Evolutionary conservation across 2,329 filamentous ascomycete genomes (phyloP).

Genomic region (Biscogniauxia mediterranea): DNA sequence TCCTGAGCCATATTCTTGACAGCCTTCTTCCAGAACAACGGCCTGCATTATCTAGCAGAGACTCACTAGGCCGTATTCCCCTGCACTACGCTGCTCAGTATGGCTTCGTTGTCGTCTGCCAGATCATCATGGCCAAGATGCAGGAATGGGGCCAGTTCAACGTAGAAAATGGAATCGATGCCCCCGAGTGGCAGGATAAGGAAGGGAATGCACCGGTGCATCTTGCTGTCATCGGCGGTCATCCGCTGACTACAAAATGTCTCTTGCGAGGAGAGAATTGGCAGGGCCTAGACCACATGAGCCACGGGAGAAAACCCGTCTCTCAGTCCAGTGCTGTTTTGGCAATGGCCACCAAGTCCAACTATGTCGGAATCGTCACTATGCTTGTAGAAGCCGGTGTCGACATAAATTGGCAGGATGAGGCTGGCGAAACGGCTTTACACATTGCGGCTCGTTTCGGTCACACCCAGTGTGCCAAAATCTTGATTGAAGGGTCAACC

Average conservation of each 20-base stretch:
- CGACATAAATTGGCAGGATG: constrained; percentile 90
- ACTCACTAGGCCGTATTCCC: constrained; percentile 79
- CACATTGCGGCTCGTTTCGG: constrained; percentile 90
- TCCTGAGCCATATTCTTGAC: constrained; percentile 64
- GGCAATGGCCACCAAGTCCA: constrained; percentile 82
- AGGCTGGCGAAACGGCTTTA: constrained; percentile 84
- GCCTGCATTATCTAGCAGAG: constrained; percentile 63
- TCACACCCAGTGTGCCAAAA: constrained; percentile 74
- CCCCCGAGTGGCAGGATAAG: constrained; percentile 83
- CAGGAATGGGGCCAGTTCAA: constrained; percentile 87
- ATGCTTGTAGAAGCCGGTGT: constrained; percentile 87
- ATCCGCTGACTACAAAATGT: constrained; percentile 78
- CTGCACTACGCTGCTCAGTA: constrained; percentile 95
- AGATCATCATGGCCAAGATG: constrained; percentile 84
- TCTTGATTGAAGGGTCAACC: constrained; percentile 68
- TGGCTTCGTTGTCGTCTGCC: constrained; percentile 86
- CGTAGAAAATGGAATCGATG: constrained; percentile 81
- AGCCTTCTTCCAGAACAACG: constrained; percentile 67
- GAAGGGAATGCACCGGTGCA: constrained; percentile 91
- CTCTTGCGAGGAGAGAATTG: constrained; percentile 80
- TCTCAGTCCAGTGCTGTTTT: constrained; percentile 86
- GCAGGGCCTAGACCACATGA: constrained; percentile 62
- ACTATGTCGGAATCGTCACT: constrained; percentile 80
- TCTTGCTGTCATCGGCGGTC: constrained; percentile 86
- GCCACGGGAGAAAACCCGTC: constrained; percentile 64